phyloP scores from a whole-genome alignment of 2,329 filamentous ascomycete species.

The Sclerotinia trifoliorum region DNA sequence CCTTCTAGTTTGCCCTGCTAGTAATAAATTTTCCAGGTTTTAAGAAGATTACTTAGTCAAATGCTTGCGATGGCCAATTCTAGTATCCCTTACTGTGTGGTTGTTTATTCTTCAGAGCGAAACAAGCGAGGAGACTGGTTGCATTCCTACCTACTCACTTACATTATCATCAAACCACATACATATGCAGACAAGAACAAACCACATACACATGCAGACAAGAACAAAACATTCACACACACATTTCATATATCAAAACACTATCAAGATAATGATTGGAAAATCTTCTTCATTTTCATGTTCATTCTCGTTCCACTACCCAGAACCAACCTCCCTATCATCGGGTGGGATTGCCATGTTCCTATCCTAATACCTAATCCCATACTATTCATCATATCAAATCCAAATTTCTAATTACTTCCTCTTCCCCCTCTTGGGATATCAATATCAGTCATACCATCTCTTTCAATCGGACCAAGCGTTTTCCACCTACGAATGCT shows the following conservation, averaged over 20 bases:
- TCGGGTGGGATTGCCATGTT: neutral
- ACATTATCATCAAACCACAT: neutral
- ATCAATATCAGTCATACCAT: neutral
- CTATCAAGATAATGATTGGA: neutral
- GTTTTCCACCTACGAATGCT: neutral
- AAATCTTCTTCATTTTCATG: conserved; percentile 2
- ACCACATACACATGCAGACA: neutral
- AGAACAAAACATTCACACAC: neutral
- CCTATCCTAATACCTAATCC: neutral
- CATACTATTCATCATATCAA: neutral
- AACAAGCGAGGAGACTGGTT: too few species aligned
- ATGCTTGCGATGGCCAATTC: too few species aligned
- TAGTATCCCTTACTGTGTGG: too few species aligned
- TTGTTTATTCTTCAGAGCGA: too few species aligned
- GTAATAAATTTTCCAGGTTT: too few species aligned
- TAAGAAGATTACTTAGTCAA: too few species aligned
- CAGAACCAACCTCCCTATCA: neutral
- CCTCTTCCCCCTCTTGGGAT: neutral
- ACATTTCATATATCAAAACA: neutral
- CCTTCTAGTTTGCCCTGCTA: too few species aligned
- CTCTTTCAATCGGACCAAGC: neutral
- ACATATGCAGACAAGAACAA: neutral
- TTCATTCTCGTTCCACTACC: neutral
- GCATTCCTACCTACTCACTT: neutral
- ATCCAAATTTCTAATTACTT: conserved; percentile 1